Evolutionary conservation across 208 protist species (phyloP).

Genomic region (Herpetomonas muscarum): DNA sequence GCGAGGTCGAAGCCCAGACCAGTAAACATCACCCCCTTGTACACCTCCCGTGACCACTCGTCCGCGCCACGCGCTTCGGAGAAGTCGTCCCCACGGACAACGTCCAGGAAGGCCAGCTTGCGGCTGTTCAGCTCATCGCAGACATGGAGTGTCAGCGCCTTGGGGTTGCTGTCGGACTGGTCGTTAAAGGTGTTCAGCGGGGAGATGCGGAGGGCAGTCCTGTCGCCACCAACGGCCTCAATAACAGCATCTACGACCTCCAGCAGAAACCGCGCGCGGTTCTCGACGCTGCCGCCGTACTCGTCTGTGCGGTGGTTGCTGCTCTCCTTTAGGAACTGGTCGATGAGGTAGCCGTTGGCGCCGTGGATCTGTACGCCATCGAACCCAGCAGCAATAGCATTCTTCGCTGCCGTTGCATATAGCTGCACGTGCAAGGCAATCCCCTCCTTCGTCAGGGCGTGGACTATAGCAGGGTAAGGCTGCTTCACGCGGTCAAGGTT

Average conservation of each 20-base stretch:
- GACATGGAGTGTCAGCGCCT: too few species aligned
- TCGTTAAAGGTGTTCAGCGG: too few species aligned
- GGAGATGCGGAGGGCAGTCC: too few species aligned
- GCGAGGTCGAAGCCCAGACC: constrained; percentile 21
- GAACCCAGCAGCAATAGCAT: constrained; percentile 77
- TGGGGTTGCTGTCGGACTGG: too few species aligned
- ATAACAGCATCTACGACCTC: too few species aligned
- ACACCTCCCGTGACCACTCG: constrained; percentile 21
- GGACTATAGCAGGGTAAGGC: constrained; percentile 21
- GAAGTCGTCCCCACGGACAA: constrained; percentile 22
- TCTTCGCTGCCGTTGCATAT: constrained; percentile 66
- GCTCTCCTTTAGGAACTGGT: constrained; percentile 69
- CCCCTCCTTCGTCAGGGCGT: constrained; percentile 58
- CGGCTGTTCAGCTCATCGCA: too few species aligned
- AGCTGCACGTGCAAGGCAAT: constrained; percentile 43
- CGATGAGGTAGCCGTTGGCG: constrained; percentile 90
- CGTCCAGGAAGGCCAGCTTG: constrained; percentile 30
- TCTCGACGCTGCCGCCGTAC: constrained; percentile 89
- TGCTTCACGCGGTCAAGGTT: constrained; percentile 17
- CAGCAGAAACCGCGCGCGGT: too few species aligned
- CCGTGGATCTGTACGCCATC: constrained; percentile 90
- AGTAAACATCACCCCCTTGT: constrained; percentile 21
- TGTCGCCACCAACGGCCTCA: too few species aligned
- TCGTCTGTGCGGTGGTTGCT: constrained; percentile 79
- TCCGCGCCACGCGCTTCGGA: constrained; percentile 8